Evolutionary conservation across 164 flowering plant species (phyloP).

Genomic region (Kingdonia uniflora): DNA sequence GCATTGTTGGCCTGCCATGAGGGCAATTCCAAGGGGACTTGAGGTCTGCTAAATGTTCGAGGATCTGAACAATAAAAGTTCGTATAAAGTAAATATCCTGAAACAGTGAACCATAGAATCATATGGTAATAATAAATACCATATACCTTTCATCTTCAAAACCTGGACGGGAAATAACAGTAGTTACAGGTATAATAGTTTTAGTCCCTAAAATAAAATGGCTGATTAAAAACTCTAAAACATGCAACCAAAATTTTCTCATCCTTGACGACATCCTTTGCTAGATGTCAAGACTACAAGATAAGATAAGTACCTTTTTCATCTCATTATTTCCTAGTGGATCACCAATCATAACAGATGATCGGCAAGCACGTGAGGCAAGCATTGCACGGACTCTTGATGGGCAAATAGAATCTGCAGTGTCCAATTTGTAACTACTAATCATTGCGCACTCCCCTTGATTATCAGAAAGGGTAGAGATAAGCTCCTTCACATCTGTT

Average conservation of each 20-base stretch:
- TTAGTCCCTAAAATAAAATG: too few species aligned
- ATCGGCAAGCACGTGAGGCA: slow-evolving; percentile 95
- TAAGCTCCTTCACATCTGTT: slow-evolving; percentile 89
- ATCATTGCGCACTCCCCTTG: slow-evolving; percentile 77
- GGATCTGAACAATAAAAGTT: slow-evolving; percentile 37
- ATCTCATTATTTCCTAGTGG: slow-evolving; percentile 78
- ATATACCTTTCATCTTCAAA: too few species aligned
- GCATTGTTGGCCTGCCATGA: slow-evolving; percentile 99
- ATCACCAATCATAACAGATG: slow-evolving; percentile 91
- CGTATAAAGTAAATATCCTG: background rate
- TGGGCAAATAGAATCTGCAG: slow-evolving; percentile 77
- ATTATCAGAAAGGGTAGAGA: slow-evolving; percentile 78
- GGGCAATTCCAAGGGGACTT: slow-evolving; percentile 99
- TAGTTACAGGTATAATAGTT: too few species aligned
- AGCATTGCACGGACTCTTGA: slow-evolving; percentile 93
- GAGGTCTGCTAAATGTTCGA: slow-evolving; percentile 61
- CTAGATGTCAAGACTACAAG: too few species aligned
- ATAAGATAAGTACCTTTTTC: slow-evolving; percentile 52
- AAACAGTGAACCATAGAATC: too few species aligned
- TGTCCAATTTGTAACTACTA: slow-evolving; percentile 68
- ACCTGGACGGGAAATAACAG: too few species aligned
- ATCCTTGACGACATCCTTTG: too few species aligned
- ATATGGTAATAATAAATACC: too few species aligned
- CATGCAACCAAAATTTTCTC: too few species aligned
- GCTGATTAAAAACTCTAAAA: too few species aligned